These are phyloP conservation scores for Pyropia haitanensis DNA, from an alignment of 23 red algal genomes.

Conservation along the genomic window DNA sequence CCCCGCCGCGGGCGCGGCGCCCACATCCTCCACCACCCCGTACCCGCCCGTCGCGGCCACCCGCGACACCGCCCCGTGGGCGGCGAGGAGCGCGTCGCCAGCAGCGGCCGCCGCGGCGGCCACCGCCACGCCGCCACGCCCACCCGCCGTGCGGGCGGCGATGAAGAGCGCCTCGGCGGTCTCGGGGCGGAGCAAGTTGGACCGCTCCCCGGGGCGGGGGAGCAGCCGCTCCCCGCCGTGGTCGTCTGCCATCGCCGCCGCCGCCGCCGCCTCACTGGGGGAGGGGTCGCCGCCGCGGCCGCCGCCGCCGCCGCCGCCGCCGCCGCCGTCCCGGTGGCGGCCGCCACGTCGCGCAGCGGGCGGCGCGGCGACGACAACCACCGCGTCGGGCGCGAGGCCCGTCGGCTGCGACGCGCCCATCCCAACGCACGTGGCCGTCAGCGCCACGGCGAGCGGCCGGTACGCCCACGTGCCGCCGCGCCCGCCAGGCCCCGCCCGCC, in stretches of 20 bases:
- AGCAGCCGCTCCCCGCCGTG: slow-evolving; percentile 9
- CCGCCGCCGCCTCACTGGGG: too few species aligned
- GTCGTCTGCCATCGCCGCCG: background rate
- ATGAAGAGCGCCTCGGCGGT: slow-evolving; percentile 64
- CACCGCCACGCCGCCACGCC: slow-evolving; percentile 6
- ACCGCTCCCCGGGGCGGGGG: background rate
- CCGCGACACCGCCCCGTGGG: background rate
- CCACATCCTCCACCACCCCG: too few species aligned
- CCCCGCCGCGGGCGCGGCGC: too few species aligned
- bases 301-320: too few species aligned
- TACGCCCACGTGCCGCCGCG: slow-evolving; percentile 10
- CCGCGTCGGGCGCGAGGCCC: slow-evolving; percentile 47
- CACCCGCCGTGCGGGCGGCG: slow-evolving; percentile 5
- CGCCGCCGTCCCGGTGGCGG: too few species aligned
- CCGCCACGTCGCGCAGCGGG: too few species aligned
- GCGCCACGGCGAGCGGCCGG: slow-evolving; percentile 18
- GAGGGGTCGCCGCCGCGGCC: too few species aligned
- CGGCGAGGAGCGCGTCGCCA: slow-evolving; percentile 1
- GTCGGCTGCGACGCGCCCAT: slow-evolving; percentile 24
- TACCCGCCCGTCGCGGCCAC: too few species aligned
- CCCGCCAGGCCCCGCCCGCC: background rate
- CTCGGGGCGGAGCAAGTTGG: slow-evolving; percentile 47
- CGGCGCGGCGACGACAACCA: slow-evolving; percentile 16
- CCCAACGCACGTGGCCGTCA: slow-evolving; percentile 27
- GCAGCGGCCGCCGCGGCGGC: slow-evolving; percentile 14